Base-by-base conservation (phyloP, 1,139 yeast genomes). In the Zygotorulaspora mrakii region DNA sequence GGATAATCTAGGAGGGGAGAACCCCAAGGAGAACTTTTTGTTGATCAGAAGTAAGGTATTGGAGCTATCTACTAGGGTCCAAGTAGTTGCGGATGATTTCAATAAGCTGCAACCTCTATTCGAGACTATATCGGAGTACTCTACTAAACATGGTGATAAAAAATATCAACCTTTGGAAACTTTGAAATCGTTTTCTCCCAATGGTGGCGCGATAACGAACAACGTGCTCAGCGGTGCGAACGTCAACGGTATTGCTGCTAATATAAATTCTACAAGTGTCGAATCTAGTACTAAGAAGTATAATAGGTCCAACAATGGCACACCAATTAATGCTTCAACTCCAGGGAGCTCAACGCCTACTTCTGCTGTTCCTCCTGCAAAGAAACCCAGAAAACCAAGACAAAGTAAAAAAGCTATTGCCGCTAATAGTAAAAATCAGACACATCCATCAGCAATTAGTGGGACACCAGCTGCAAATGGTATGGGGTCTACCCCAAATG, bases 371-470 rank as follows among this genome's bases (percentile, higher is more conserved):
- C 37, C 54, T 8, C 48, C 54, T 8, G 54, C 47, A 29, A 54
- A 53, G 40, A 57, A 55, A 32, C 55, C 59, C 31, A 45, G 61
- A 36, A 56, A 56, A 33, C 58, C 60, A 25, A 53, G 62, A 30
- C 59, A 56, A 33, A 33, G 52, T 8, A 56, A 54, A 46, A 57
- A 55, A 33, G 41, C 55, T 16, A 35, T 46, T 18, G 45, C 45
- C 17, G 31, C 50, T 31, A 28, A 20, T 21, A 13, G 25, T 37
- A 31, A 35, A 42, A 16, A 28, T 25, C 46, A 35, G 10, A 22
- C 40, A 8, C 44, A 41, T 10, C 16, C 38, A 17, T 26, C 41
- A 20, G 27, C 29, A 17, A 10, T 39, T 24, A 12, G 32, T 16
- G 27, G 44, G 8, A 26, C 42, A 21, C 49, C 57, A 4, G 57